Conservation (phyloP, 495 filamentous ascomycete species). For the Platismatia glauca region DNA sequence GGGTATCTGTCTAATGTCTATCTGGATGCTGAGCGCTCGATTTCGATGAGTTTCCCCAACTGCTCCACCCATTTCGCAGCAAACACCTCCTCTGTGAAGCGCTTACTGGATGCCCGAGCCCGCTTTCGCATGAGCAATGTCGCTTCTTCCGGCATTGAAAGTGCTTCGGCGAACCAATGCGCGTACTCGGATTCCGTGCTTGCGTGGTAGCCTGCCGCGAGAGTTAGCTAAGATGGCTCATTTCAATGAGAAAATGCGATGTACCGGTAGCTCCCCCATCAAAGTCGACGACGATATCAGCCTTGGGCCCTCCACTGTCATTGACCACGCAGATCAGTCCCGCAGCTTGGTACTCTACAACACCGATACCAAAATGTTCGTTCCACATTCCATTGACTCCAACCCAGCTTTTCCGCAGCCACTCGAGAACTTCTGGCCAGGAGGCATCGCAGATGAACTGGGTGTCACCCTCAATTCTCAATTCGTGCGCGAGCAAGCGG, state of each 20-base stretch:
- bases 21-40: conserved; percentile 28
- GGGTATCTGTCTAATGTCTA: conserved; percentile 8
- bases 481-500: conserved; percentile 77
- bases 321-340: conserved; percentile 88
- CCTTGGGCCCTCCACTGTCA: conserved; percentile 79
- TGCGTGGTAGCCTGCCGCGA: conserved; percentile 66
- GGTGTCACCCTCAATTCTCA: conserved; percentile 71
- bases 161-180: conserved; percentile 62
- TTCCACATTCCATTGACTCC: conserved; percentile 99
- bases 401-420: conserved; percentile 62
- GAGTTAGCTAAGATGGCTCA: background rate
- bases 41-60: conserved; percentile 60
- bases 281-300: conserved; percentile 79
- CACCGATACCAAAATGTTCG: conserved; percentile 97
- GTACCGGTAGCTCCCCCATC: conserved; percentile 66
- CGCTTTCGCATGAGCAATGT: conserved; percentile 61
- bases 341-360: conserved; percentile 98
- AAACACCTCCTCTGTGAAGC: conserved; percentile 88
- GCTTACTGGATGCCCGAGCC: conserved; percentile 62
- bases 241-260: background rate
- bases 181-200: conserved; percentile 69
- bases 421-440: conserved; percentile 75
- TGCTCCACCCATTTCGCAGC: conserved; percentile 61
- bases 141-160: conserved; percentile 57
- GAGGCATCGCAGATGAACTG: conserved; percentile 82